Percentiles rank a stretch among this genome's conserved stretches.
Evolutionary conservation across 108 stramenopile genomes (phyloP).

Genomic region (Thalassiosira profunda): DNA sequence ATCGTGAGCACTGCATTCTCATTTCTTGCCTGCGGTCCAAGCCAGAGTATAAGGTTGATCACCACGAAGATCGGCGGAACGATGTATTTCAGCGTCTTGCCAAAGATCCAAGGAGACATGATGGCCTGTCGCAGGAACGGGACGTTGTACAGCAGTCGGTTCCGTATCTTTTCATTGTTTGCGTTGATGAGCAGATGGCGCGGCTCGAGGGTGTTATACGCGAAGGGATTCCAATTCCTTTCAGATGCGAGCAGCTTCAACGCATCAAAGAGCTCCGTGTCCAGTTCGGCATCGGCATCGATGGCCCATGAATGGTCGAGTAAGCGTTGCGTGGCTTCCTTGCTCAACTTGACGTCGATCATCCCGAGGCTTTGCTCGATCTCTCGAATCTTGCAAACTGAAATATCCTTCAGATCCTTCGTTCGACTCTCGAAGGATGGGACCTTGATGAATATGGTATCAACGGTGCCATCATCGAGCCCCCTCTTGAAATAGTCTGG

Average conservation of each 20-base stretch:
- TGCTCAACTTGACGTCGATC: conserved; percentile 15
- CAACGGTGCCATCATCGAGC: background rate
- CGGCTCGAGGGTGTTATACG: conserved; percentile 12
- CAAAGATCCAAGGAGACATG: conserved; percentile 42
- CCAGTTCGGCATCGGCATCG: conserved; percentile 32
- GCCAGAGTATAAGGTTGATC: conserved; percentile 6
- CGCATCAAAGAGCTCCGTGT: conserved; percentile 20
- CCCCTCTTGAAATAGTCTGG: conserved; percentile 27
- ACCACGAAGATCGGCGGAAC: conserved; percentile 26
- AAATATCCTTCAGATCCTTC: conserved; percentile 29
- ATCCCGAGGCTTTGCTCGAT: conserved; percentile 16
- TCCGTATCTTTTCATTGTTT: conserved; percentile 38
- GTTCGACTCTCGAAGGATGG: conserved; percentile 31
- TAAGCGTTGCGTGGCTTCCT: conserved; percentile 27
- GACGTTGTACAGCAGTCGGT: conserved; percentile 24
- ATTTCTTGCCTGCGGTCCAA: conserved; percentile 42
- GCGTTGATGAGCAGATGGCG: conserved; percentile 33
- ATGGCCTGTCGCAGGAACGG: conserved; percentile 29
- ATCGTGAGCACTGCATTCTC: conserved; percentile 42
- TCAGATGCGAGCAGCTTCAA: conserved; percentile 19
- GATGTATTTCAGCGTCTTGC: conserved; percentile 26
- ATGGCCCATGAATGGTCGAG: conserved; percentile 42
- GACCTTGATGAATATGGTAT: conserved; percentile 37
- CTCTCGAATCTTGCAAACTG: conserved; percentile 17
- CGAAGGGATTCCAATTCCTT: conserved; percentile 3